Conservation (phyloP, 2,329 filamentous ascomycete genomes). For the Daldinia sp. region DNA sequence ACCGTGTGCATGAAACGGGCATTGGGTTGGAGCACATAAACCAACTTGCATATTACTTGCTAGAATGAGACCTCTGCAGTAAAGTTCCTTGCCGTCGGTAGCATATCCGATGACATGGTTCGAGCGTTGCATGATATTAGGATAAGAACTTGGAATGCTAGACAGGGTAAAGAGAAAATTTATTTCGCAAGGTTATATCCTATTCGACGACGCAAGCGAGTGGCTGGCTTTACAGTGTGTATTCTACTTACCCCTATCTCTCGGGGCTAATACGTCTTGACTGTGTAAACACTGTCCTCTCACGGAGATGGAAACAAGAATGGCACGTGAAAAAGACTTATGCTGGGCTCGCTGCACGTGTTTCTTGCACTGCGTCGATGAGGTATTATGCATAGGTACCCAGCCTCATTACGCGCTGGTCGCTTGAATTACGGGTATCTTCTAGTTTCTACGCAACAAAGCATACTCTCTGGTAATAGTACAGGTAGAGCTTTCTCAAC, state of each 20-base stretch:
- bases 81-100: slow-evolving; percentile 25
- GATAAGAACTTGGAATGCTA: slow-evolving; percentile 3
- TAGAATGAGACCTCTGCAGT: neutral
- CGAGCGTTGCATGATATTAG: slow-evolving; percentile 16
- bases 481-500: slow-evolving; percentile 15
- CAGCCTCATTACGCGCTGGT: slow-evolving; percentile 3
- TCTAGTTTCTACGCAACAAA: slow-evolving; percentile 28
- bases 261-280: neutral
- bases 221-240: slow-evolving; percentile 10
- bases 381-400: slow-evolving; percentile 23
- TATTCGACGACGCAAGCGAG: slow-evolving; percentile 1
- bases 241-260: slow-evolving; percentile 3
- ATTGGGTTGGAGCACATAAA: neutral
- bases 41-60: neutral
- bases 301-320: neutral
- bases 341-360: slow-evolving; percentile 9
- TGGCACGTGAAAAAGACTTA: slow-evolving; percentile 7
- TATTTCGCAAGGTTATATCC: slow-evolving; percentile 1
- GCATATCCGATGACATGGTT: slow-evolving; percentile 13
- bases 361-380: neutral
- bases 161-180: neutral
- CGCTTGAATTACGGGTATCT: slow-evolving; percentile 28
- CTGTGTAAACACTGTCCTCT: neutral
- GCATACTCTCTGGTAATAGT: slow-evolving; percentile 14
- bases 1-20: neutral